Evolutionary conservation across 2,329 filamentous ascomycete species (phyloP).

Genomic region (Beauveria asiatica): DNA sequence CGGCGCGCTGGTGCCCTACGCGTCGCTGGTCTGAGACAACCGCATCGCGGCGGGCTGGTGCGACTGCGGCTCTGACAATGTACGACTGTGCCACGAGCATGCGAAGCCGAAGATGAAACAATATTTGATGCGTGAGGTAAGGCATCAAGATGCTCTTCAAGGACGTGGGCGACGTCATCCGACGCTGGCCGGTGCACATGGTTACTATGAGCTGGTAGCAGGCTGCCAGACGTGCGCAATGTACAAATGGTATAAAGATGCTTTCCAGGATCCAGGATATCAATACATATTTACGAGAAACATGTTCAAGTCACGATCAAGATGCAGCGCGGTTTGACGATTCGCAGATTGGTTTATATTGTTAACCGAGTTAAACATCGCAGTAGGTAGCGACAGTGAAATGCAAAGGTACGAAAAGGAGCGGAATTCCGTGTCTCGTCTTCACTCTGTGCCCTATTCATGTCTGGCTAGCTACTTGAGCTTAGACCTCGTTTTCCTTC

Average conservation of each 20-base stretch:
- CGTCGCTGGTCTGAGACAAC: slow-evolving; percentile 2
- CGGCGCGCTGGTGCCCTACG: not conserved
- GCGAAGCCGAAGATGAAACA: not conserved
- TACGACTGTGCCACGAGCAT: not conserved
- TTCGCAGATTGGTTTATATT: not conserved
- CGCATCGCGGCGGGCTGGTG: not conserved
- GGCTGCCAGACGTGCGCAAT: too few relatives aligned
- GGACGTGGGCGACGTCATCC: not conserved
- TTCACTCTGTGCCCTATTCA: not conserved
- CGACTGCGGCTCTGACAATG: not conserved
- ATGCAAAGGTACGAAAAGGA: not conserved
- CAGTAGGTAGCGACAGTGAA: slow-evolving; percentile 5
- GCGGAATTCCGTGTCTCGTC: not conserved
- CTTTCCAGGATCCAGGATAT: not conserved
- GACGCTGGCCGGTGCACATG: slow-evolving; percentile 3
- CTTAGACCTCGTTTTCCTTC: slow-evolving; percentile 60
- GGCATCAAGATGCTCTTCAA: slow-evolving; percentile 5
- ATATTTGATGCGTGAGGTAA: slow-evolving; percentile 1
- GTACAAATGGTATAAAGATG: not conserved
- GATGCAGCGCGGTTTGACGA: not conserved
- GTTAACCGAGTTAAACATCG: not conserved
- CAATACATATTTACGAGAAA: not conserved
- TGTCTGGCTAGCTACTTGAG: not conserved
- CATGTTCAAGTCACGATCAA: not conserved
- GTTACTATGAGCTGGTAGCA: not conserved